Evolutionary conservation across 1,139 yeast genomes (phyloP).

Genomic region (Pneumocystis murina): DNA sequence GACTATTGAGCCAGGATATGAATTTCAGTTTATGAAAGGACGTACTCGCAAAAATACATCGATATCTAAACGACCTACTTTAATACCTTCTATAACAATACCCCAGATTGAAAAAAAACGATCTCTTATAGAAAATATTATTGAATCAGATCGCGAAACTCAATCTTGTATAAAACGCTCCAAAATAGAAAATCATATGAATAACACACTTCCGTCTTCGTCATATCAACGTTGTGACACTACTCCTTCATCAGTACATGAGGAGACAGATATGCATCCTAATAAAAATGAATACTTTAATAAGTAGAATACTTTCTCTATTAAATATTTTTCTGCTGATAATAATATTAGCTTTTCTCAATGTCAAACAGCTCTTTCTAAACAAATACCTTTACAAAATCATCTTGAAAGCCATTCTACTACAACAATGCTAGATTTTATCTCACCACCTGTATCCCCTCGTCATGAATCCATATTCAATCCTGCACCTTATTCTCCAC

Average conservation of each 20-base stretch:
- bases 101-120: neutral
- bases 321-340: neutral
- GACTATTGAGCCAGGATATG: slow-evolving; percentile 75
- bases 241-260: neutral
- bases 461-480: neutral
- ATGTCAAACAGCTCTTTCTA: neutral
- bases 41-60: slow-evolving; percentile 8
- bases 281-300: neutral
- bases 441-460: neutral
- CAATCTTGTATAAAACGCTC: neutral
- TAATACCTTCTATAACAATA: neutral
- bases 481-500: neutral
- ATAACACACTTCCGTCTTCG: neutral
- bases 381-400: neutral
- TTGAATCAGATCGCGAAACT: neutral
- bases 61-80: neutral
- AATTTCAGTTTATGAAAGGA: slow-evolving; percentile 62
- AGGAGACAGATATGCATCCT: neutral
- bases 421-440: neutral
- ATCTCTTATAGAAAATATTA: neutral
- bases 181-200: neutral
- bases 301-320: neutral
- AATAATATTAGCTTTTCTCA: neutral
- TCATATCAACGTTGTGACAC: neutral
- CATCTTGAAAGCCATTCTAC: neutral